Evolutionary conservation across 2,329 filamentous ascomycete genomes (phyloP).

Genomic region (Trichoderma gracile): DNA sequence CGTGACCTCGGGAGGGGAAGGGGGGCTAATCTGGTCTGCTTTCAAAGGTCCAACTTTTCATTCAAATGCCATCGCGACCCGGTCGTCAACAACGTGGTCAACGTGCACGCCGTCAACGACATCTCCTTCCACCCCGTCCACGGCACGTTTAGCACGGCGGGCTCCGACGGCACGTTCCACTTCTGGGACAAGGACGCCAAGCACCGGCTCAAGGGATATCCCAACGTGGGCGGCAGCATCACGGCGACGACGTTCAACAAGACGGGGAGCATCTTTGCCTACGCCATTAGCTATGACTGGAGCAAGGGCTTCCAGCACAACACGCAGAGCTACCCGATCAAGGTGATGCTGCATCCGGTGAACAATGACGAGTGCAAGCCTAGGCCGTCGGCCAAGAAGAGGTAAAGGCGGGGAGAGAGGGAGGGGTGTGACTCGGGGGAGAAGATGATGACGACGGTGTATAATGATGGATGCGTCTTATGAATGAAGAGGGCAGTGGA

Average conservation of each 20-base stretch:
- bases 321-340: conserved; percentile 70
- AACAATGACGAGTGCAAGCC: conserved; percentile 63
- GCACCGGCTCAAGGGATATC: conserved; percentile 86
- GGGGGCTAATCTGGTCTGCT: neutral
- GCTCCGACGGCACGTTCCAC: conserved; percentile 93
- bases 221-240: conserved; percentile 81
- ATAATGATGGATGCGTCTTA: conserved; percentile 11
- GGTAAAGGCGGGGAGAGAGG: conserved; percentile 41
- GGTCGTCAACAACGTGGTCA: conserved; percentile 72
- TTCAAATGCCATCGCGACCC: conserved; percentile 98
- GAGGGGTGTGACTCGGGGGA: too few relatives aligned
- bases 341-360: conserved; percentile 83
- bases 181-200: conserved; percentile 95
- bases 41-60: conserved; percentile 80
- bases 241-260: conserved; percentile 89
- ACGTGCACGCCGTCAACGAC: conserved; percentile 93
- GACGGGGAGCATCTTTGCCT: conserved; percentile 80
- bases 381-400: conserved; percentile 60
- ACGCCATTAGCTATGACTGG: conserved; percentile 96
- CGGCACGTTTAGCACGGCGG: conserved; percentile 97
- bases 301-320: conserved; percentile 92
- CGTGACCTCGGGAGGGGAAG: too few relatives aligned
- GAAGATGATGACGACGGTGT: conserved; percentile 7
- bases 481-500: neutral
- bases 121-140: conserved; percentile 97